These are phyloP conservation scores for Sporisorium reilianum DNA, from an alignment of 1,284 basidiomycete species.

Conservation along the genomic window DNA sequence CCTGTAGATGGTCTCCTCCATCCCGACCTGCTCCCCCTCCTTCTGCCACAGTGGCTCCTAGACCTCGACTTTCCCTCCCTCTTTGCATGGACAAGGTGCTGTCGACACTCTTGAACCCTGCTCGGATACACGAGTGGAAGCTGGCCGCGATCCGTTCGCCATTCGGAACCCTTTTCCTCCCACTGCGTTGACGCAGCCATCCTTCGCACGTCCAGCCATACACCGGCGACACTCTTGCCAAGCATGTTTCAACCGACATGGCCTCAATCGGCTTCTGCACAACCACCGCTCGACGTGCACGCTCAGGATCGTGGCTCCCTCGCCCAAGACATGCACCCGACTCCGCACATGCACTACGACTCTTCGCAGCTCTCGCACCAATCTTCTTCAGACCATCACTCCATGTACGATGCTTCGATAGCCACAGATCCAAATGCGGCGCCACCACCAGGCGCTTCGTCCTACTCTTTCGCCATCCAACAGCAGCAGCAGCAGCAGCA, in stretches of 20 bases:
- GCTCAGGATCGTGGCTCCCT: constrained; percentile 5
- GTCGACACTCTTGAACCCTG: background rate
- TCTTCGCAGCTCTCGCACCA: constrained; percentile 9
- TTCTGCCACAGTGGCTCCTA: constrained; percentile 11
- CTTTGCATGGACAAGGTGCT: background rate
- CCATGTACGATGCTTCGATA: constrained; percentile 19
- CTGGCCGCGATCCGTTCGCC: background rate
- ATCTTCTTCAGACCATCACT: constrained; percentile 6
- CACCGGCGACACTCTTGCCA: background rate
- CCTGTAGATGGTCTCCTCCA: constrained; percentile 25
- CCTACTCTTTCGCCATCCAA: constrained; percentile 20
- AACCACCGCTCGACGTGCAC: constrained; percentile 18
- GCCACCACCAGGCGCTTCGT: constrained; percentile 16
- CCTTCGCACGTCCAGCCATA: background rate
- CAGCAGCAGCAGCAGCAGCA: constrained; percentile 19
- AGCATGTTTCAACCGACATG: constrained; percentile 49
- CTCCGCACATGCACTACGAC: constrained; percentile 18
- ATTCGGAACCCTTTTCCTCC: background rate
- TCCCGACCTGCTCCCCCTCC: background rate
- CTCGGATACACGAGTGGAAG: background rate
- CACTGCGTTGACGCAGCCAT: too few relatives aligned
- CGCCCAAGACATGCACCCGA: constrained; percentile 13
- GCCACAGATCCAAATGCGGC: constrained; percentile 9
- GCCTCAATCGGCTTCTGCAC: constrained; percentile 34
- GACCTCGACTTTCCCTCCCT: background rate